A percentile compares a stretch with the other conserved stretches of the same genome.
These are phyloP conservation scores for Populus nigra DNA, from an alignment of 345 rosid genomes.

Conservation along the genomic window DNA sequence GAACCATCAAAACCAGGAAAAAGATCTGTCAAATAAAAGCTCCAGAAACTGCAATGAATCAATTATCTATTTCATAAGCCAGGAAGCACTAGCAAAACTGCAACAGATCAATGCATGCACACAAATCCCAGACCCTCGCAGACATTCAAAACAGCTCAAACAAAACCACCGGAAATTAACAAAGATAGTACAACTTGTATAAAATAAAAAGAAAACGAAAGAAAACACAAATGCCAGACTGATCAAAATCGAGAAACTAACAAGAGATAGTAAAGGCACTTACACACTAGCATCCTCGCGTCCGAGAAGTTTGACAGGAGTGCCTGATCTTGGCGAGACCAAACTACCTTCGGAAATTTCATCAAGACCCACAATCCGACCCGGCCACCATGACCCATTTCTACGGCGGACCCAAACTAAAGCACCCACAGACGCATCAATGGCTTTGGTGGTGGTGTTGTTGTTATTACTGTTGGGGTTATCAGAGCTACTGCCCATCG, in stretches of 20 bases:
- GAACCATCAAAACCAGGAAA: background rate
- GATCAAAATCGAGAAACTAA: background rate
- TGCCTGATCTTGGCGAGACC: conserved; percentile 80
- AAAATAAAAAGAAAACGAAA: background rate
- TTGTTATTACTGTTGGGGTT: conserved; percentile 35
- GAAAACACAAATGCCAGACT: background rate
- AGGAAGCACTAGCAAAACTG: background rate
- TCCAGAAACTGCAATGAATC: background rate
- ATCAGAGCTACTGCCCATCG: conserved; percentile 65
- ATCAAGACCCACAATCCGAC: conserved; percentile 70
- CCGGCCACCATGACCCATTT: conserved; percentile 99
- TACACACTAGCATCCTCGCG: conserved; percentile 95
- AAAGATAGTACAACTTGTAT: background rate
- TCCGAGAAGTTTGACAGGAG: conserved; percentile 95
- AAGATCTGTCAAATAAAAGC: background rate
- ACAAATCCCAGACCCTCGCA: background rate
- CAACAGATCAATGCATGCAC: background rate
- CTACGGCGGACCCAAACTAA: conserved; percentile 98
- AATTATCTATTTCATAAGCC: background rate
- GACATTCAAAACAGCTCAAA: background rate
- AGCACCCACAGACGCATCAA: conserved; percentile 83
- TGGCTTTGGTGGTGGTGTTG: conserved; percentile 38
- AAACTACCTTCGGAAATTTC: conserved; percentile 68
- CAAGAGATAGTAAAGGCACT: conserved; percentile 34
- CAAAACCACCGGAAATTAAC: background rate